Evolutionary conservation across 148 eudicot species (phyloP).

Genomic region (Silene latifolia): DNA sequence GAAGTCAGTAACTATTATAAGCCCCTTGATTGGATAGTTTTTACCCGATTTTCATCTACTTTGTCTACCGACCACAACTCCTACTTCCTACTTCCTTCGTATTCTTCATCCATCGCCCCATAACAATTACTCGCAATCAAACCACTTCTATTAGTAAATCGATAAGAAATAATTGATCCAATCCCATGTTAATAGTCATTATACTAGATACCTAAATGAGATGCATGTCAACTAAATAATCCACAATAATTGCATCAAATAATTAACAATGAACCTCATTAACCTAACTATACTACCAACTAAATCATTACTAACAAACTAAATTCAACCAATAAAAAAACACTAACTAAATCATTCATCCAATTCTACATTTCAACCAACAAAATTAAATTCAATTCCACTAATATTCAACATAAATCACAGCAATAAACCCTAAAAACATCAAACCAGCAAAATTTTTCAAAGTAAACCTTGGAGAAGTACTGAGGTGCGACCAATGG

Average conservation of each 20-base stretch:
- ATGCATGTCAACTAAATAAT: not conserved
- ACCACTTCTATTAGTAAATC: not conserved
- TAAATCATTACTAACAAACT: not conserved
- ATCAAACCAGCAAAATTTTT: not conserved
- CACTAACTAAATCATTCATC: not conserved
- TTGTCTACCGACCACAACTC: not conserved
- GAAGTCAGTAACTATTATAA: not conserved
- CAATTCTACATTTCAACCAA: not conserved
- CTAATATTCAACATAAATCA: not conserved
- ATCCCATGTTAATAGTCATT: not conserved
- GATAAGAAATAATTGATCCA: not conserved
- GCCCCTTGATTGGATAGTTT: not conserved
- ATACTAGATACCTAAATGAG: not conserved
- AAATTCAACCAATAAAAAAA: not conserved
- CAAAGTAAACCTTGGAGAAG: constrained; percentile 57
- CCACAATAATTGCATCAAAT: not conserved
- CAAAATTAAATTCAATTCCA: not conserved
- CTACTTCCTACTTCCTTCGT: not conserved
- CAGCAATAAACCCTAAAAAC: not conserved
- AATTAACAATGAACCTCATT: not conserved
- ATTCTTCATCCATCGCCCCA: not conserved
- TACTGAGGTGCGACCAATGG: constrained; percentile 60
- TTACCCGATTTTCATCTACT: not conserved
- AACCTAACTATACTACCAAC: not conserved
- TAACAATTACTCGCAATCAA: not conserved